phyloP scores from a whole-genome alignment of 805 yeast genomes.

The Zygosaccharomyces bailii region DNA sequence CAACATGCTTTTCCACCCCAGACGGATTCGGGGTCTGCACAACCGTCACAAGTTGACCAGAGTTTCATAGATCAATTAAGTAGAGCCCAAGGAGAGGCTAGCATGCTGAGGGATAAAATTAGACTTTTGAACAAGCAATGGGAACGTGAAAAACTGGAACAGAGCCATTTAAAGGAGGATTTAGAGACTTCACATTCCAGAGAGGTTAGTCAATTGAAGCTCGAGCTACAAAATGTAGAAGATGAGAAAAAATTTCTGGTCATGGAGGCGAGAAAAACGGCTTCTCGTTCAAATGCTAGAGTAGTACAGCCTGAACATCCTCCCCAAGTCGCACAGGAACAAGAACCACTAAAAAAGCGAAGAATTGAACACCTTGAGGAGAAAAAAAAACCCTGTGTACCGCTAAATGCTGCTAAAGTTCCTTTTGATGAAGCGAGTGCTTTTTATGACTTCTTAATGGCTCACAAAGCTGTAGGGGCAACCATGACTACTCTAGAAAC shows the following conservation, averaged over 20 bases:
- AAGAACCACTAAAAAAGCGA: constrained; percentile 14
- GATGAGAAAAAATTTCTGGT: constrained; percentile 55
- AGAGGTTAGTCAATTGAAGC: constrained; percentile 41
- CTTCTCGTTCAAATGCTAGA: constrained; percentile 17
- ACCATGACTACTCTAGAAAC: constrained; percentile 30
- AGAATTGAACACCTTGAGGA: constrained; percentile 9
- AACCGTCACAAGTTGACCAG: neutral
- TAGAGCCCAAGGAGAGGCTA: constrained; percentile 73
- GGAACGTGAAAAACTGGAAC: constrained; percentile 38
- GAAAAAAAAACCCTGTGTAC: constrained; percentile 13
- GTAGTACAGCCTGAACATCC: constrained; percentile 2
- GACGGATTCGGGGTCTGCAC: neutral
- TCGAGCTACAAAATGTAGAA: constrained; percentile 43
- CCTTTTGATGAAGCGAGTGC: constrained; percentile 26
- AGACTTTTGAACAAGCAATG: constrained; percentile 43
- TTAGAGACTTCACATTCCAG: constrained; percentile 22
- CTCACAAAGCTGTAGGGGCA: constrained; percentile 25
- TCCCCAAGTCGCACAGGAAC: constrained; percentile 9
- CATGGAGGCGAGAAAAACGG: constrained; percentile 42
- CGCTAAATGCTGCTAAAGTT: constrained; percentile 20
- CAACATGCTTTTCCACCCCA: constrained; percentile 2
- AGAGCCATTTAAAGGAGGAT: constrained; percentile 28
- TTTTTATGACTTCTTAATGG: constrained; percentile 27
- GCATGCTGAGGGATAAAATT: constrained; percentile 67
- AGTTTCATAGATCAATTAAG: constrained; percentile 35